Percentiles rank a stretch among this genome's conserved stretches.
phyloP scores from a whole-genome alignment of 2,329 filamentous ascomycete genomes.

The Thelonectria olida region DNA sequence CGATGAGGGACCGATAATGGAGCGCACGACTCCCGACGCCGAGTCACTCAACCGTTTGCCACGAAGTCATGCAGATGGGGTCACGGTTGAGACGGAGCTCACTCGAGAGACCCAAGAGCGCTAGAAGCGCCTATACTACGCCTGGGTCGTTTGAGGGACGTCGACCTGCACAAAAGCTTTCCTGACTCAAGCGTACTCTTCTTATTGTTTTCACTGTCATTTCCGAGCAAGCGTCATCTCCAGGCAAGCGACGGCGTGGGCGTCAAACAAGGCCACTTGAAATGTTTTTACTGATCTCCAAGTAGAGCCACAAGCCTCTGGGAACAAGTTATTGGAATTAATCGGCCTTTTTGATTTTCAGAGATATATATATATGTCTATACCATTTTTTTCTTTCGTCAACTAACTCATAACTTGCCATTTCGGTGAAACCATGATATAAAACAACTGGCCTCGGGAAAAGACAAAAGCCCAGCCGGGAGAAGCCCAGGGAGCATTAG shows the following conservation, averaged over 20 bases:
- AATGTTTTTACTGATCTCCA: not conserved
- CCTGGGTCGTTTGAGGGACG: constrained; percentile 23
- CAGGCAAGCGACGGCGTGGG: constrained; percentile 33
- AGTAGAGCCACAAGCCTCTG: not conserved
- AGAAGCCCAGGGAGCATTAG: constrained; percentile 4
- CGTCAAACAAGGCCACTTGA: constrained; percentile 1
- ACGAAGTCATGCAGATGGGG: constrained; percentile 19
- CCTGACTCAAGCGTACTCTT: constrained; percentile 1
- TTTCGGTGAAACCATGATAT: constrained; percentile 11
- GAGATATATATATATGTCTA: not conserved
- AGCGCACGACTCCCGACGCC: constrained; percentile 11
- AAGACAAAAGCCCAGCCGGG: not conserved
- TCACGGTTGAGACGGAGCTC: constrained; percentile 39
- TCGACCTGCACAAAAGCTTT: not conserved
- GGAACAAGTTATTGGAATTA: not conserved
- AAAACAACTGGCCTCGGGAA: constrained; percentile 2
- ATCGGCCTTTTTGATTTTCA: not conserved
- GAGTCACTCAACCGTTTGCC: constrained; percentile 16
- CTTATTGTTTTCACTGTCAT: not conserved
- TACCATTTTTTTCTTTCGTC: not conserved
- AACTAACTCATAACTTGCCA: constrained; percentile 1
- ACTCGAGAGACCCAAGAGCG: constrained; percentile 36
- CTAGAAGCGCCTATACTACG: constrained; percentile 27
- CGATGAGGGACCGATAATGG: constrained; percentile 18
- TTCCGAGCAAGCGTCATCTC: constrained; percentile 13